phyloP scores from a whole-genome alignment of 1,139 yeast genomes.

The Debaryomycetaceae sp. region DNA sequence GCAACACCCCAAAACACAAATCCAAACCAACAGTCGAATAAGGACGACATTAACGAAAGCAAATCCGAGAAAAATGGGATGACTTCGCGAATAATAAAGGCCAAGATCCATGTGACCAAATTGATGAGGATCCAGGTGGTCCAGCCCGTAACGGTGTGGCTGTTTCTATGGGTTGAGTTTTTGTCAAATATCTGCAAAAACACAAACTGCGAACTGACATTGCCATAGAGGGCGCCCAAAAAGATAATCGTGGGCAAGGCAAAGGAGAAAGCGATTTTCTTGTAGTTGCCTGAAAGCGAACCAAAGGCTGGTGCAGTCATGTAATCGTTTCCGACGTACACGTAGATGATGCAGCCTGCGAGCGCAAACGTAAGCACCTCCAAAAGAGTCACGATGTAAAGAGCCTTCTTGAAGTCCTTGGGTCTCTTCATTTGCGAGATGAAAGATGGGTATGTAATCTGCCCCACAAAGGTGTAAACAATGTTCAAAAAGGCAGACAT shows the following conservation, averaged over 20 bases:
- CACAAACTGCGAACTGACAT: slow-evolving; percentile 50
- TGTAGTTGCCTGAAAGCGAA: slow-evolving; percentile 39
- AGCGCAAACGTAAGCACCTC: slow-evolving; percentile 48
- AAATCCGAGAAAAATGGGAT: slow-evolving; percentile 61
- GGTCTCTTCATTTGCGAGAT: slow-evolving; percentile 59
- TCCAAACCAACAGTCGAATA: slow-evolving; percentile 65
- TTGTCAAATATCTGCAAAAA: slow-evolving; percentile 42
- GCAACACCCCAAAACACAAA: slow-evolving; percentile 67
- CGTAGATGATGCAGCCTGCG: slow-evolving; percentile 55
- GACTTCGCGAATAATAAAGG: slow-evolving; percentile 57
- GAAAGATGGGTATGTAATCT: slow-evolving; percentile 58
- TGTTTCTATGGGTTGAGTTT: slow-evolving; percentile 38
- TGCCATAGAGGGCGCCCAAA: slow-evolving; percentile 52
- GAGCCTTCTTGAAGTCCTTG: slow-evolving; percentile 53
- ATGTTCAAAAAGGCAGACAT: slow-evolving; percentile 58
- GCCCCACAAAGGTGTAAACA: slow-evolving; percentile 61
- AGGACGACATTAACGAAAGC: slow-evolving; percentile 56
- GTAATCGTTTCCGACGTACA: slow-evolving; percentile 52
- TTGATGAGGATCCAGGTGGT: slow-evolving; percentile 44
- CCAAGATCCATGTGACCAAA: slow-evolving; percentile 44
- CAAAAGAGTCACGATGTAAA: slow-evolving; percentile 45
- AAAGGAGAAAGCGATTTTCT: slow-evolving; percentile 55
- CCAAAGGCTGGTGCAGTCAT: slow-evolving; percentile 61
- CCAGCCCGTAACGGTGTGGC: slow-evolving; percentile 53
- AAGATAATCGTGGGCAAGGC: slow-evolving; percentile 57